Conservation (phyloP, 2,329 filamentous ascomycete species). For the Colletotrichum caudatum region DNA sequence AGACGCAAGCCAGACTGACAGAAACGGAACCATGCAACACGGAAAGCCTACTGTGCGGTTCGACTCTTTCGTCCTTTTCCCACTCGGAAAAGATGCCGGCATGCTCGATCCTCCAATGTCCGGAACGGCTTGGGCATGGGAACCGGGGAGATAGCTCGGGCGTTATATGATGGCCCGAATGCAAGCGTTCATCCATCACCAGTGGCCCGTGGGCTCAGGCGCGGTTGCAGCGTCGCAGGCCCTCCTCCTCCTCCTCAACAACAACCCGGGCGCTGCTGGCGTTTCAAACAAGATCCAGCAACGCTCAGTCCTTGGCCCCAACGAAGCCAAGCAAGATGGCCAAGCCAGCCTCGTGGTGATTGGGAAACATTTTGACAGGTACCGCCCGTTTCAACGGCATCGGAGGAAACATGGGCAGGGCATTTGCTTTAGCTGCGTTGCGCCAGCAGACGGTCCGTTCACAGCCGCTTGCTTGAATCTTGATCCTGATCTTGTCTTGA, state of each 20-base stretch:
- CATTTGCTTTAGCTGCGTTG: background rate
- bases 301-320: slow-evolving; percentile 12
- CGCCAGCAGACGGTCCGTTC: background rate
- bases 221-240: background rate
- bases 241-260: background rate
- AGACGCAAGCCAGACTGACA: background rate
- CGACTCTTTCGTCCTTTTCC: background rate
- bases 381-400: background rate
- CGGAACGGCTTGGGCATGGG: background rate
- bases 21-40: background rate
- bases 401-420: slow-evolving; percentile 2
- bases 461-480: too few species aligned
- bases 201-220: slow-evolving; percentile 2
- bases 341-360: slow-evolving; percentile 28
- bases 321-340: slow-evolving; percentile 9
- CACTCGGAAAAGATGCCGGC: background rate
- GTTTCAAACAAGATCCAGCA: slow-evolving; percentile 23
- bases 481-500: background rate
- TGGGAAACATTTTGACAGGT: slow-evolving; percentile 24
- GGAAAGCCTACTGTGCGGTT: background rate
- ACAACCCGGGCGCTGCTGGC: slow-evolving; percentile 12
- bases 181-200: slow-evolving; percentile 13
- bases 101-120: background rate
- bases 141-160: background rate
- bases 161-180: background rate